Base-by-base conservation (phyloP, 2,329 filamentous ascomycete species). In the Boeremia exigua region DNA sequence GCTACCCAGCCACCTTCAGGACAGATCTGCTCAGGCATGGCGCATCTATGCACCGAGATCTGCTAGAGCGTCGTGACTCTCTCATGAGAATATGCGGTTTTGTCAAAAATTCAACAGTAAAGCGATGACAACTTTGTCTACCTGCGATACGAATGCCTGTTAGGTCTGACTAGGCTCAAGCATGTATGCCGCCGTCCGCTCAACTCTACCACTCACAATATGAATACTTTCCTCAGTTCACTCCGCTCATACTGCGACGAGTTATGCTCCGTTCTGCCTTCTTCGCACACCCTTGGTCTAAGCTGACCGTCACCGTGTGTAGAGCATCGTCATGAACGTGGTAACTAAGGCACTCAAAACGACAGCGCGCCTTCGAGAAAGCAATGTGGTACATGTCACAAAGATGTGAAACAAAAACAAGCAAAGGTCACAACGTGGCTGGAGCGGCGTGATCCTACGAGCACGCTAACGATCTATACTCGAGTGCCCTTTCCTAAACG, bases 381-480 rank as follows among this genome's bases (percentile, higher is more conserved):
- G 33, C 36, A 38, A 49, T 40, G 46, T 44, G 34, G 44, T 23
- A 23, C 19, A 23, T 50, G 28, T 40, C 3, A 54, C 33, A 30
- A 48, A 45, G 28, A 54, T 23, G 6, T 49, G 51, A 54, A 49
- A 49, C 51, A 33, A 39, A n/a, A 48, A 44, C 32, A 38, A 39
- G 37, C 44, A 38, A 37, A 27, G 44, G 36, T 17, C 50, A 37
- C 44, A 45, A 37, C 46, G 46, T 55, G 52, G 45, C 23, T 36
- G 29, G 34, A 39, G 46, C 33, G 52, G 45, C 45, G 44, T 33
- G 33, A 39, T 45, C 32, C 43, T 37, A 36, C 43, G 27, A 48
- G 25, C 52, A 56, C 53, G 46, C 53, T 56, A 56, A 40, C 6
- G 30, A 23, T n/a, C 6, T 19, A 40, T 36, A 34, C 49, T 30